A percentile compares a stretch with the other conserved stretches of the same genome.
phyloP scores from a whole-genome alignment of 2,329 filamentous ascomycete species.

The Talaromyces sp. region DNA sequence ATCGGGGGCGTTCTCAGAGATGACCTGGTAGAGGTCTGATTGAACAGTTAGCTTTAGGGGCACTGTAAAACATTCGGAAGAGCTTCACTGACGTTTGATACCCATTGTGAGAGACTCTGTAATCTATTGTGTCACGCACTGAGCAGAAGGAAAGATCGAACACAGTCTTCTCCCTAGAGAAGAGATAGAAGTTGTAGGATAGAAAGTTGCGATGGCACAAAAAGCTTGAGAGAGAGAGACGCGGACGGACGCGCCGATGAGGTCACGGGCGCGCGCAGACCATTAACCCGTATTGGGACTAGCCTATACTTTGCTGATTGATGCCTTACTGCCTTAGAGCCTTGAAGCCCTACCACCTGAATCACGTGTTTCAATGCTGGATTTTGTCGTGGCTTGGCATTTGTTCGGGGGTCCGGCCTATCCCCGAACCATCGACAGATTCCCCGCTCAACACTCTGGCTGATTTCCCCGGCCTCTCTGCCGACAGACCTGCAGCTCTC shows the following conservation, averaged over 20 bases:
- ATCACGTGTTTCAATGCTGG: neutral
- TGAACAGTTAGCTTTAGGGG: conserved; percentile 6
- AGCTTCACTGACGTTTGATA: conserved; percentile 46
- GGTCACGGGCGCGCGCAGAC: conserved; percentile 13
- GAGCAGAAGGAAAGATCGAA: neutral
- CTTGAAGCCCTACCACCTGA: neutral
- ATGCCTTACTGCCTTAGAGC: neutral
- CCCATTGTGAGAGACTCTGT: conserved; percentile 38
- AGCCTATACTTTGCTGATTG: neutral
- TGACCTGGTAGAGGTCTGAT: conserved; percentile 68
- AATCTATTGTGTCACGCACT: neutral
- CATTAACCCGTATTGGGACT: conserved; percentile 12
- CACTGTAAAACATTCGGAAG: neutral
- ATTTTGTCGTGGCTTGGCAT: neutral
- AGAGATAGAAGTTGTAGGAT: neutral
- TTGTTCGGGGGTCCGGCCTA: neutral
- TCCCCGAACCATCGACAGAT: neutral
- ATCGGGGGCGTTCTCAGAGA: conserved; percentile 90
- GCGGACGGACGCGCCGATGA: conserved; percentile 18
- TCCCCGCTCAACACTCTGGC: conserved; percentile 7
- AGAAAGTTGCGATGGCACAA: neutral
- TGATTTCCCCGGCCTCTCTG: conserved; percentile 5
- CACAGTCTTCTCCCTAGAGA: neutral
- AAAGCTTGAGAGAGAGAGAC: neutral
- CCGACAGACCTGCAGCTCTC: conserved; percentile 8